These are phyloP conservation scores for Termitomyces titanicus DNA, from an alignment of 768 basidiomycete species.

Conservation along the genomic window DNA sequence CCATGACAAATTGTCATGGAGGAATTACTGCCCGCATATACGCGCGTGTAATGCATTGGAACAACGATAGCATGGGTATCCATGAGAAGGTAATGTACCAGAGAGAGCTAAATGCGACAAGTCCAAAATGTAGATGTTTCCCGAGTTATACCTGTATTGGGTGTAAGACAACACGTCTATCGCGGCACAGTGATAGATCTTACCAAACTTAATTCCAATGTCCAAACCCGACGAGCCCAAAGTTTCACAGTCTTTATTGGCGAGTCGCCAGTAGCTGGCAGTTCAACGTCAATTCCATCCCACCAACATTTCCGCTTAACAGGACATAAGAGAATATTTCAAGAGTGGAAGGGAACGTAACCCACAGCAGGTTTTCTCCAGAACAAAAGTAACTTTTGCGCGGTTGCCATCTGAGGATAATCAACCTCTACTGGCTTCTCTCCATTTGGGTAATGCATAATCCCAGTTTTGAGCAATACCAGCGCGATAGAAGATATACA, in stretches of 20 bases:
- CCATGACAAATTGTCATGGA: constrained; percentile 4
- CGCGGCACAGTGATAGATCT: constrained; percentile 14
- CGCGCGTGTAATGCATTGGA: constrained; percentile 6
- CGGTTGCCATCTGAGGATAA: constrained; percentile 91
- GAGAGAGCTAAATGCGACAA: constrained; percentile 10
- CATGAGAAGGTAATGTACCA: constrained; percentile 21
- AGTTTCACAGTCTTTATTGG: constrained; percentile 69
- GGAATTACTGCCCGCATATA: constrained; percentile 2
- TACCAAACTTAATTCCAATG: constrained; percentile 92
- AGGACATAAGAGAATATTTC: constrained; percentile 3
- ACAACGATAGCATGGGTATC: constrained; percentile 19
- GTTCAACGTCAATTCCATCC: constrained; percentile 92
- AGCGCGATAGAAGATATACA: constrained; percentile 98
- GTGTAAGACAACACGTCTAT: not conserved
- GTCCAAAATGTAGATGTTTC: constrained; percentile 4
- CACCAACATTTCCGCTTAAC: constrained; percentile 97
- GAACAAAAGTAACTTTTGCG: constrained; percentile 94
- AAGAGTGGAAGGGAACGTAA: not conserved
- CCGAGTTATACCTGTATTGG: constrained; percentile 18
- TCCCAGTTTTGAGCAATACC: constrained; percentile 96
- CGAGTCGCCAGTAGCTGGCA: constrained; percentile 55
- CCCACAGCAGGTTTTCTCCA: constrained; percentile 99
- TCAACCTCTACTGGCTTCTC: constrained; percentile 81
- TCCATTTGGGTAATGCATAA: constrained; percentile 68
- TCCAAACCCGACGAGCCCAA: constrained; percentile 98